Evolutionary conservation across 768 basidiomycete species (phyloP).

Genomic region (Lactifluus hygrophoroides): DNA sequence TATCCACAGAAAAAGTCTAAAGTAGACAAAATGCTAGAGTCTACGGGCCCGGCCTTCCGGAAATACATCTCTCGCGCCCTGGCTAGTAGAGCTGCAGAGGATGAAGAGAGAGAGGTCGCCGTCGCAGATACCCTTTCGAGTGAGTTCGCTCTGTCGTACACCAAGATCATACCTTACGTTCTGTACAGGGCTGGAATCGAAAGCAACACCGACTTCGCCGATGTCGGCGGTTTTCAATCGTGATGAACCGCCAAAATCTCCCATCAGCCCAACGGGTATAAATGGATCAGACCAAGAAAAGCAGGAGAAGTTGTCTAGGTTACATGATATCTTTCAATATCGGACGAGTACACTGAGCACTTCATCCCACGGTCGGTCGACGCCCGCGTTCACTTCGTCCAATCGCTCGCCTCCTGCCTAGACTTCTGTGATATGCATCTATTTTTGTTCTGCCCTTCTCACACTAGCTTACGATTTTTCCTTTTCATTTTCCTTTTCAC

Average conservation of each 20-base stretch:
- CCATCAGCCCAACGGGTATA: constrained; percentile 19
- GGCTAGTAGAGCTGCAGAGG: constrained; percentile 81
- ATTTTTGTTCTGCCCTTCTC: not conserved
- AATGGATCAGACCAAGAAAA: constrained; percentile 27
- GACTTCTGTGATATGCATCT: not conserved
- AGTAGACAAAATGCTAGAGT: constrained; percentile 83
- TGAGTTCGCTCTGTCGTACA: constrained; percentile 32
- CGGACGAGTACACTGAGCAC: constrained; percentile 54
- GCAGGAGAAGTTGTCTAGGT: constrained; percentile 61
- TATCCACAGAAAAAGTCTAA: constrained; percentile 76
- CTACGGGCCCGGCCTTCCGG: constrained; percentile 82
- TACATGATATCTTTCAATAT: constrained; percentile 81
- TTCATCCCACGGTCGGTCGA: constrained; percentile 29
- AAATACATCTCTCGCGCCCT: constrained; percentile 87
- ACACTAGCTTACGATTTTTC: not conserved
- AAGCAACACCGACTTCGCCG: constrained; percentile 4
- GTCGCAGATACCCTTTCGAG: constrained; percentile 81
- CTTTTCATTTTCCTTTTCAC: not conserved
- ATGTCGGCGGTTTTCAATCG: not conserved
- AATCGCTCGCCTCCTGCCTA: constrained; percentile 13
- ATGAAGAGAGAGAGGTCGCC: constrained; percentile 68
- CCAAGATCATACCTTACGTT: not conserved
- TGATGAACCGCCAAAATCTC: constrained; percentile 14
- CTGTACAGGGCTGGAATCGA: constrained; percentile 19
- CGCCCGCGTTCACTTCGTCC: not conserved